Conservation (phyloP, 345 rosid genomes). For the Xanthoceras sorbifolium region DNA sequence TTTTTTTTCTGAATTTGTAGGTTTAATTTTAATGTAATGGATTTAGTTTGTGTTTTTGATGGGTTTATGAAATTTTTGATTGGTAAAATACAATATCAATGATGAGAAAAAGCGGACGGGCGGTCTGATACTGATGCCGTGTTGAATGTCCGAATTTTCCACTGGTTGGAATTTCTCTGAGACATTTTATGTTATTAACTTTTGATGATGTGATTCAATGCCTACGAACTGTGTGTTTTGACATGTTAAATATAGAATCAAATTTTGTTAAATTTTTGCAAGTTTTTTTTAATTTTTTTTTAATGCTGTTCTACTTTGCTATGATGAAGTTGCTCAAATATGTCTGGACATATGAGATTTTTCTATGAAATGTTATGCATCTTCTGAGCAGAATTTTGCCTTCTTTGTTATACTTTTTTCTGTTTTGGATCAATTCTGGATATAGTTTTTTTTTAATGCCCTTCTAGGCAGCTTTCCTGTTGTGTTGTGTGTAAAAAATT, state of each 20-base stretch:
- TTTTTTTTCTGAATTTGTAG: too few species aligned
- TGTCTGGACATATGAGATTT: conserved; percentile 69
- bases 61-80: background rate
- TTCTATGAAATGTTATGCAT: conserved; percentile 43
- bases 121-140: conserved; percentile 92
- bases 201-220: too few species aligned
- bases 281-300: too few species aligned
- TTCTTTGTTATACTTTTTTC: background rate
- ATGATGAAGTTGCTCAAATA: conserved; percentile 56
- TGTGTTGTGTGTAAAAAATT: too few species aligned
- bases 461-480: too few species aligned
- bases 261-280: too few species aligned
- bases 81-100: conserved; percentile 13
- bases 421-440: too few species aligned
- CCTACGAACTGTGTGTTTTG: too few species aligned
- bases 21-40: too few species aligned
- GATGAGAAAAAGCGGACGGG: conserved; percentile 93
- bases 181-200: too few species aligned
- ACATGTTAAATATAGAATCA: too few species aligned
- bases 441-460: too few species aligned
- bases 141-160: conserved; percentile 79
- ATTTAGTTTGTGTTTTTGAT: background rate
- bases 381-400: conserved; percentile 44
- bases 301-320: conserved; percentile 16
- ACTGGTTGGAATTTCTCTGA: conserved; percentile 53